Evolutionary conservation across 139 green algal species (phyloP).

Genomic region (Chlorella sp.): DNA sequence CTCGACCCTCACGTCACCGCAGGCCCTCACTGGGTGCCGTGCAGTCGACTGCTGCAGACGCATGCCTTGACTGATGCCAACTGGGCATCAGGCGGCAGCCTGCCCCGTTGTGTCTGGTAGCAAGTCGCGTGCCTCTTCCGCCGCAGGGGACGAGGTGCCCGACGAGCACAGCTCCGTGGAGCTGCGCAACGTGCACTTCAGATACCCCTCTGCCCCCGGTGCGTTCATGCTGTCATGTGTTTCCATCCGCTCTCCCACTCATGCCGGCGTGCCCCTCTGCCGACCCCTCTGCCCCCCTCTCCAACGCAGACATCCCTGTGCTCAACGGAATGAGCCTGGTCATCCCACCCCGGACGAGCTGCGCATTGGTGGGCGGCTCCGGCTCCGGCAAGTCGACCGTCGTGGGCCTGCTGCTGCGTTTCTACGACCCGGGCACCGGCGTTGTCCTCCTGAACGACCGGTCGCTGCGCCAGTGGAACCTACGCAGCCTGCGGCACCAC

Average conservation of each 20-base stretch:
- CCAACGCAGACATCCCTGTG: conserved; percentile 38
- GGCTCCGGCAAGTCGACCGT: conserved; percentile 95
- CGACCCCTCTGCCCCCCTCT: background rate
- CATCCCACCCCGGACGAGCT: conserved; percentile 55
- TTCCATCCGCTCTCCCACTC: too few species aligned
- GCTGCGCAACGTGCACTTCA: conserved; percentile 58
- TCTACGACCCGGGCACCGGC: conserved; percentile 73
- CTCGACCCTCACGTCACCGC: too few species aligned
- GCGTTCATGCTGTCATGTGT: too few species aligned
- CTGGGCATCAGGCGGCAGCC: too few species aligned
- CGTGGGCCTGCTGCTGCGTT: conserved; percentile 84
- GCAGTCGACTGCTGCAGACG: too few species aligned
- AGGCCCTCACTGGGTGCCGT: too few species aligned
- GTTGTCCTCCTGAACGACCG: too few species aligned
- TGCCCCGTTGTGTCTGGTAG: too few species aligned
- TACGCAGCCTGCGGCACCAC: conserved; percentile 76
- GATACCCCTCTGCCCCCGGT: too few species aligned
- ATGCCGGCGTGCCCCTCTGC: too few species aligned
- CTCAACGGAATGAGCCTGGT: conserved; percentile 70
- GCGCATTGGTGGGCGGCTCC: conserved; percentile 89
- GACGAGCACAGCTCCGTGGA: conserved; percentile 29
- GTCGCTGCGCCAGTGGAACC: conserved; percentile 66
- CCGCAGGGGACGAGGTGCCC: conserved; percentile 27
- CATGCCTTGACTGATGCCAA: too few species aligned
- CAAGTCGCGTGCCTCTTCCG: too few species aligned